Base-by-base conservation (phyloP, 2,329 filamentous ascomycete species). In the Xylariaceae sp. region DNA sequence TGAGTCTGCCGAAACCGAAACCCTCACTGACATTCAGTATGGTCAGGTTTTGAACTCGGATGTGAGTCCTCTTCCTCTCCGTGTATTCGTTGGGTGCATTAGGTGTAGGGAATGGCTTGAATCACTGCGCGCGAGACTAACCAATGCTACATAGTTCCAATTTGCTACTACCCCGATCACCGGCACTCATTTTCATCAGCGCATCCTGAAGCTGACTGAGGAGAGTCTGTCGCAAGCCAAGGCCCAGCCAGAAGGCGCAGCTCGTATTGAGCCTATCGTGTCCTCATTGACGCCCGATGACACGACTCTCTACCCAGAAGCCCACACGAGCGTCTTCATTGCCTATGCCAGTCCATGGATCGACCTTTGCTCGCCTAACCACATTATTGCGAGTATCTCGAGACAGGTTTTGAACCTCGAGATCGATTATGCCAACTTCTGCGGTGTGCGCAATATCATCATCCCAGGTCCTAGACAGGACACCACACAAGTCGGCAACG, bases 371-470 rank as follows among this genome's bases (percentile, higher is more conserved):
- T 96, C 92, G 2, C 77, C 86, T 1, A 88, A 97, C 72, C 89
- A 92, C 5, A 75, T 93, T 63, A 87, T 97, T 63, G 86, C 91
- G 6, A 90, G 89, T 72, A 82, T 97, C 60, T 97, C 93, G 42
- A 86, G 90, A 50, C 93, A 97, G 75, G 89, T 96, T 5, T 79
- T 99, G 64, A 92, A 92, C 71, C 81, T 96, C 45, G 94, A 99
- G 73, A 83, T 97, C 52, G 89, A 91, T 53, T 99, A 97, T 75
- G 94, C 95, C 64, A 92, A 91, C 63, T 99, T 97, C 75, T 97
- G 92, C 70, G 95, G 95, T 42, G 83, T 94, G 52, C 86, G 87
- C 58, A 95, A 89, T 74, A 81, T 97, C 60, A 78, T 97, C 54
- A 80, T 99, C 35, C 86, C 88, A 1, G 92, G 92, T 0, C 94